These are phyloP conservation scores for Paxillus involutus DNA, from an alignment of 768 basidiomycete species.

Conservation along the genomic window DNA sequence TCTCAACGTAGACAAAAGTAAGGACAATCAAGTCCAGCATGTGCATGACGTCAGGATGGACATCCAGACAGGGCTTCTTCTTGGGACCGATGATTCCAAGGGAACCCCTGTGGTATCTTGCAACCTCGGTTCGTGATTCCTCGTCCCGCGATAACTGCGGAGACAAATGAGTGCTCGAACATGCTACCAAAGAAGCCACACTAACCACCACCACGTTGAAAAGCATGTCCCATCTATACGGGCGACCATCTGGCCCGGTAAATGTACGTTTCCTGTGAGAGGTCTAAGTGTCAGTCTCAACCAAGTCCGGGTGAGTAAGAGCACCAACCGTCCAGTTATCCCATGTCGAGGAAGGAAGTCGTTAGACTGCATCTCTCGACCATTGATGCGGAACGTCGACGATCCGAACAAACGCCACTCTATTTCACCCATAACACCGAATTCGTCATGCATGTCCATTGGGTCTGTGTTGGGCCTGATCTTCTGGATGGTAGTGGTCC, in stretches of 20 bases:
- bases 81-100: constrained; percentile 20
- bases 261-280: constrained; percentile 28
- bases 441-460: constrained; percentile 27
- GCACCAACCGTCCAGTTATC: constrained; percentile 20
- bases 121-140: constrained; percentile 9
- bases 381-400: constrained; percentile 30
- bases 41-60: constrained; percentile 17
- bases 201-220: constrained; percentile 12
- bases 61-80: constrained; percentile 16
- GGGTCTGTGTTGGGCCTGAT: constrained; percentile 21
- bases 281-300: background rate
- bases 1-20: constrained; percentile 34
- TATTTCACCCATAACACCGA: constrained; percentile 33
- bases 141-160: constrained; percentile 23
- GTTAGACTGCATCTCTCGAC: constrained; percentile 22
- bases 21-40: constrained; percentile 29
- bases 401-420: constrained; percentile 33
- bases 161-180: background rate
- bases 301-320: background rate
- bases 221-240: constrained; percentile 35
- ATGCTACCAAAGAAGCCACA: background rate
- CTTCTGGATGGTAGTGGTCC: constrained; percentile 26
- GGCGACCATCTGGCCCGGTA: constrained; percentile 30
- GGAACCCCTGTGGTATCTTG: constrained; percentile 18
- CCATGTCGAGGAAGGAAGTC: constrained; percentile 26